Evolutionary conservation across 2,329 filamentous ascomycete genomes (phyloP).

Genomic region (Hymenoscyphus fraxineus): DNA sequence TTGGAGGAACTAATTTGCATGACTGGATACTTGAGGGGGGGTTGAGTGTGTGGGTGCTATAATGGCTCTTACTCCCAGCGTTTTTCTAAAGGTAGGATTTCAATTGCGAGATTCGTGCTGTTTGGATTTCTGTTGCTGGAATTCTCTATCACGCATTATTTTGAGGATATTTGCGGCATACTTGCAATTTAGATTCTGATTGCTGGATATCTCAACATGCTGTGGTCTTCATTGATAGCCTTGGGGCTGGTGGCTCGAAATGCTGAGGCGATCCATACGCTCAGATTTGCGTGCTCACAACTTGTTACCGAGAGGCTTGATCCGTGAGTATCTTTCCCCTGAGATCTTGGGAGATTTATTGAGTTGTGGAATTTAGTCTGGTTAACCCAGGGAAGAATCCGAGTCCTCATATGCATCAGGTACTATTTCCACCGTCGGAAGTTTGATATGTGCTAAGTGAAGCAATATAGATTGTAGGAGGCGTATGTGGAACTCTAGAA

Average conservation of each 20-base stretch:
- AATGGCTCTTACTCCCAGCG: background rate
- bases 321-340: constrained; percentile 5
- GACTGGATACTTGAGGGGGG: background rate
- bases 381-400: constrained; percentile 7
- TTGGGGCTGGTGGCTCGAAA: constrained; percentile 13
- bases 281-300: constrained; percentile 21
- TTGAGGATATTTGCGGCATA: background rate
- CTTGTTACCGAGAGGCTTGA: constrained; percentile 24
- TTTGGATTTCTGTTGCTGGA: too few species aligned
- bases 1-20: background rate
- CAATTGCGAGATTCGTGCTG: too few species aligned
- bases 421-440: background rate
- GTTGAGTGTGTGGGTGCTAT: background rate
- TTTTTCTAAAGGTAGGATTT: background rate
- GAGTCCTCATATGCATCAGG: constrained; percentile 11
- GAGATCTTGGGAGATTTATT: background rate
- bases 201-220: constrained; percentile 2
- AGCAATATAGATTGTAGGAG: constrained; percentile 6
- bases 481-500: constrained; percentile 2
- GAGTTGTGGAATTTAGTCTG: background rate
- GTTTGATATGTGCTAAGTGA: background rate
- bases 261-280: constrained; percentile 13
- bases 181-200: background rate
- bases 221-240: background rate
- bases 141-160: background rate